A percentile compares a stretch with the other conserved stretches of the same genome.
phyloP scores from a whole-genome alignment of 2,329 filamentous ascomycete species.

The Pseudonectria foliicola region DNA sequence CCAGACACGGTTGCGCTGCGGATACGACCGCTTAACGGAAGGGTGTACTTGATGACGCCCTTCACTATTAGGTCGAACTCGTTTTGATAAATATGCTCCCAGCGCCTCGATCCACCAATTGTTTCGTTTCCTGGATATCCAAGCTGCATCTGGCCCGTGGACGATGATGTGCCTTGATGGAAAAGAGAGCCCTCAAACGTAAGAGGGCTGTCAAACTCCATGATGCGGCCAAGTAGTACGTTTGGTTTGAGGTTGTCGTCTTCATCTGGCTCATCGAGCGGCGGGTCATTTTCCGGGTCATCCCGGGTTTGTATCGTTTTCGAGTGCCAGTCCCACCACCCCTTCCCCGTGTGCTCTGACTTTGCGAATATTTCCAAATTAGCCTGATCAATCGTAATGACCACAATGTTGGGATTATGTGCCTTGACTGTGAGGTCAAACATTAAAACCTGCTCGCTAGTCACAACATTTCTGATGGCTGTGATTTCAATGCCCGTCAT shows the following conservation, averaged over 20 bases:
- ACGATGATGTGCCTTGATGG: conserved; percentile 62
- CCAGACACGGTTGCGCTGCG: conserved; percentile 55
- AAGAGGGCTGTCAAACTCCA: conserved; percentile 78
- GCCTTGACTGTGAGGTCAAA: conserved; percentile 83
- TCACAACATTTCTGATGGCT: conserved; percentile 81
- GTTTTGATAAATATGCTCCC: conserved; percentile 85
- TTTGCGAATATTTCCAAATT: conserved; percentile 94
- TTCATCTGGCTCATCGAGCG: conserved; percentile 55
- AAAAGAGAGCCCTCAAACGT: conserved; percentile 88
- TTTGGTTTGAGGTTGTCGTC: conserved; percentile 59
- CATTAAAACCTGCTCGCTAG: conserved; percentile 92
- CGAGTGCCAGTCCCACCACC: conserved; percentile 45
- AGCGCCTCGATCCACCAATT: conserved; percentile 74
- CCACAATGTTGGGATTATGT: conserved; percentile 87
- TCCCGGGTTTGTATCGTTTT: conserved; percentile 21
- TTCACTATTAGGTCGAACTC: conserved; percentile 91
- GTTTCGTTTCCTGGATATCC: conserved; percentile 82
- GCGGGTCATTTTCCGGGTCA: conserved; percentile 31
- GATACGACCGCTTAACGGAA: conserved; percentile 54
- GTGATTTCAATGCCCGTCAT: conserved; percentile 71
- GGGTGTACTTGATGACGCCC: conserved; percentile 77
- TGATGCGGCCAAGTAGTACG: conserved; percentile 85
- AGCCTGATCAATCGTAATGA: conserved; percentile 76
- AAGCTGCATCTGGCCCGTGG: conserved; percentile 77
- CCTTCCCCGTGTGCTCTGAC: conserved; percentile 75